Evolutionary conservation across 495 filamentous ascomycete genomes (phyloP).

Genomic region (Aspergillus asperescens): DNA sequence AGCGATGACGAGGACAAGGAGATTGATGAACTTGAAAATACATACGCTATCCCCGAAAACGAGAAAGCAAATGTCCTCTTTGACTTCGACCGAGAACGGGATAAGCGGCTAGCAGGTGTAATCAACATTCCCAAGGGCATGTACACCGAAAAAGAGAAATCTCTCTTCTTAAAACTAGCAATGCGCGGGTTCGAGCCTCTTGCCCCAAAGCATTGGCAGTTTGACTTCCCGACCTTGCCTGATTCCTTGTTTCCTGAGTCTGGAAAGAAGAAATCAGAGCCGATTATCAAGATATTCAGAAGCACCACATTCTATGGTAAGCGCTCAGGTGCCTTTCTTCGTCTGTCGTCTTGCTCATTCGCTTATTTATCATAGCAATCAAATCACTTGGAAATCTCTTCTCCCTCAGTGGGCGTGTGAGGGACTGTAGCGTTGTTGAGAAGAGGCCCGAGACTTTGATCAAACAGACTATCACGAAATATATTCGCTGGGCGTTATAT

Average conservation of each 20-base stretch:
- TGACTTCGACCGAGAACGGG: constrained; percentile 28
- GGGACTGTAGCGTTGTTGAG: constrained; percentile 31
- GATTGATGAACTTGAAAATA: constrained; percentile 1
- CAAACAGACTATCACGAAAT: constrained; percentile 30
- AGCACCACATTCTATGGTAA: constrained; percentile 36
- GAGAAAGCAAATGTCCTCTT: constrained; percentile 25
- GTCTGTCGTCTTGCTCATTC: not conserved
- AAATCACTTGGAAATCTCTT: constrained; percentile 36
- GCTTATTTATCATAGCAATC: constrained; percentile 23
- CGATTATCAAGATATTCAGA: constrained; percentile 43
- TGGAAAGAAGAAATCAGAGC: constrained; percentile 28
- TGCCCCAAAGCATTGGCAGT: constrained; percentile 49
- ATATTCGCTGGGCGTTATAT: constrained; percentile 40
- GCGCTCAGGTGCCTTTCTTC: not conserved
- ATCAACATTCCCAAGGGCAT: constrained; percentile 23
- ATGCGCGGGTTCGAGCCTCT: constrained; percentile 58
- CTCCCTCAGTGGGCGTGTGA: constrained; percentile 34
- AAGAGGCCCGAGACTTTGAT: constrained; percentile 29
- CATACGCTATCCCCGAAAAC: constrained; percentile 10
- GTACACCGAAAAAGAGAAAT: constrained; percentile 49
- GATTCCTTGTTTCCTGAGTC: constrained; percentile 47
- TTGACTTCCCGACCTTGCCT: constrained; percentile 59
- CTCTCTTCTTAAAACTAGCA: constrained; percentile 50
- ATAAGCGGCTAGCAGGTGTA: constrained; percentile 25
- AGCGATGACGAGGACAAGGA: constrained; percentile 2